Conservation (phyloP, 2,329 filamentous ascomycete genomes). For the Colletotrichum costaricense region DNA sequence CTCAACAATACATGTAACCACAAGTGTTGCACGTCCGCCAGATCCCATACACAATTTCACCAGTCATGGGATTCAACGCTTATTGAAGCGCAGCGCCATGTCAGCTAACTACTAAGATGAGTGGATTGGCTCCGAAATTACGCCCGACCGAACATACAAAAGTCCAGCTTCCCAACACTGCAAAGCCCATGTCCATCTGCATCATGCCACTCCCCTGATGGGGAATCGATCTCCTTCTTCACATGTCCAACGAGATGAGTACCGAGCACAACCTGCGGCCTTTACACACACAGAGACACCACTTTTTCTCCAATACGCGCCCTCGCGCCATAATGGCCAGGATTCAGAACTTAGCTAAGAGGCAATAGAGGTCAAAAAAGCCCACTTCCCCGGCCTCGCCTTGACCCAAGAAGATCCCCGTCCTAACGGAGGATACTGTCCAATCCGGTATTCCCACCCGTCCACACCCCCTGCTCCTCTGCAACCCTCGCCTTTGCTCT, state of each 20-base stretch:
- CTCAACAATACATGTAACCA: not conserved
- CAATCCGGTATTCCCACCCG: slow-evolving; percentile 18
- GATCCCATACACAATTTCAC: not conserved
- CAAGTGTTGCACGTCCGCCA: not conserved
- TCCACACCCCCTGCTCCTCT: slow-evolving; percentile 12
- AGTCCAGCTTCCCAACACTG: slow-evolving; percentile 12
- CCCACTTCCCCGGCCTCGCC: not conserved
- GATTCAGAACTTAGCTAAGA: not conserved
- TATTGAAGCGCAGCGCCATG: not conserved
- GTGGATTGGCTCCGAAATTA: slow-evolving; percentile 4
- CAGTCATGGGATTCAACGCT: not conserved
- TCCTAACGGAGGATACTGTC: slow-evolving; percentile 23
- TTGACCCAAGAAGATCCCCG: slow-evolving; percentile 11
- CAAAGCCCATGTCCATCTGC: slow-evolving; percentile 6
- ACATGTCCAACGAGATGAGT: slow-evolving; percentile 22
- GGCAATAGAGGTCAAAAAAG: not conserved
- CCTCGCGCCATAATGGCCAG: not conserved
- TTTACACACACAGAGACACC: not conserved
- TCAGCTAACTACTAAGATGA: not conserved
- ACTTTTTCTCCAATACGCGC: slow-evolving; percentile 10
- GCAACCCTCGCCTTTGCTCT: slow-evolving; percentile 6
- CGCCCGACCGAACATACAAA: not conserved
- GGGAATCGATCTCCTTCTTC: slow-evolving; percentile 27
- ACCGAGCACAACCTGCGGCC: not conserved
- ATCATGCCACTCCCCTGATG: slow-evolving; percentile 6